Percentiles rank a stretch among this genome's conserved stretches.
Evolutionary conservation across 176 grass and related monocot genomes (phyloP).

Genomic region (Oropetium thomaeum): DNA sequence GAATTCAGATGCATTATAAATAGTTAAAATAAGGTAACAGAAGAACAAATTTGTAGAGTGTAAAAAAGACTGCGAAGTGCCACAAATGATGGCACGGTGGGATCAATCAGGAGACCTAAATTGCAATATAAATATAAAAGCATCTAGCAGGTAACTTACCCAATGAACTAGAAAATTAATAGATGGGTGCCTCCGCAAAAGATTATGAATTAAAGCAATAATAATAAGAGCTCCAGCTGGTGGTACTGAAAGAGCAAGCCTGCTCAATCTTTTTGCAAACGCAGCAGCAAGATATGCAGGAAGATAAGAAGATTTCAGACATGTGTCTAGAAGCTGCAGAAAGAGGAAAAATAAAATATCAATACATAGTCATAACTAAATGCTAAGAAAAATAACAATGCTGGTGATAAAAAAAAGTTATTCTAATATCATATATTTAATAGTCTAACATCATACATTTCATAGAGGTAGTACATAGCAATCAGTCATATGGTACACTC

Average conservation of each 20-base stretch:
- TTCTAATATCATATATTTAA: neutral
- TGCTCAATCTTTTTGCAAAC: conserved; percentile 96
- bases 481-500: neutral
- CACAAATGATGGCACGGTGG: neutral
- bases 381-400: neutral
- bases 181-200: conserved; percentile 79
- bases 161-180: conserved; percentile 94
- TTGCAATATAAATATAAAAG: neutral
- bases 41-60: neutral
- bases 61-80: neutral
- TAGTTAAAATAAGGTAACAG: neutral
- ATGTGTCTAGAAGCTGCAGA: conserved; percentile 86
- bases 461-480: neutral
- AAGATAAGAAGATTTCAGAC: conserved; percentile 86
- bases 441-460: neutral
- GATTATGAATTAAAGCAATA: conserved; percentile 96
- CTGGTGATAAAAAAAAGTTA: neutral
- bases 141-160: conserved; percentile 50
- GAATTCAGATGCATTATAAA: conserved; percentile 27
- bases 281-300: conserved; percentile 89
- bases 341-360: conserved; percentile 36
- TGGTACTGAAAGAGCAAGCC: conserved; percentile 75
- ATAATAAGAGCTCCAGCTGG: conserved; percentile 85
- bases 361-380: conserved; percentile 3
- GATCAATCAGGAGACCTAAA: neutral